A percentile compares a stretch with the other conserved stretches of the same genome.
Evolutionary conservation across 176 grass and related monocot genomes (phyloP).

Genomic region (Saccharum spontaneum): DNA sequence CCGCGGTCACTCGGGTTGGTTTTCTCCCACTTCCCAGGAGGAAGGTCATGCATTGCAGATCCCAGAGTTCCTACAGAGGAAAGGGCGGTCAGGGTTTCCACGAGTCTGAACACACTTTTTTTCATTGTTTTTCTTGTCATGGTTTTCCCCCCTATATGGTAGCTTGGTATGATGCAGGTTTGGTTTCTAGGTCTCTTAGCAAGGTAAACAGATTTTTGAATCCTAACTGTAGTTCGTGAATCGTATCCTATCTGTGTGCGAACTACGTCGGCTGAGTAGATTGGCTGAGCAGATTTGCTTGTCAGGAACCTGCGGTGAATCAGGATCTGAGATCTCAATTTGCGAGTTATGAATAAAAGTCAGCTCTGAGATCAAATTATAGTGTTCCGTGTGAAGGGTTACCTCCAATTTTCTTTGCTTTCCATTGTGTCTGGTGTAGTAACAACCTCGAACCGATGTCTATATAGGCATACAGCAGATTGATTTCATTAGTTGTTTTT

Average conservation of each 20-base stretch:
- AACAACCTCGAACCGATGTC: too few species aligned
- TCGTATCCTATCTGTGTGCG: background rate
- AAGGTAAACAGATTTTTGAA: constrained; percentile 19
- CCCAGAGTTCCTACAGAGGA: constrained; percentile 73
- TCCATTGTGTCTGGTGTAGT: too few species aligned
- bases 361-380: background rate
- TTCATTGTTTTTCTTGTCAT: background rate
- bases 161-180: background rate
- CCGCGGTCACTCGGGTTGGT: constrained; percentile 28
- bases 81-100: constrained; percentile 64
- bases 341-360: background rate
- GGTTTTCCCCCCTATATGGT: background rate
- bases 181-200: background rate
- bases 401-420: too few species aligned
- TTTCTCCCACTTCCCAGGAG: constrained; percentile 37
- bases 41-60: constrained; percentile 69
- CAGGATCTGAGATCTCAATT: background rate
- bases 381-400: background rate
- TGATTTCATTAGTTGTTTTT: too few species aligned
- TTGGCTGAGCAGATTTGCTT: background rate
- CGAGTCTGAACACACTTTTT: constrained; percentile 30
- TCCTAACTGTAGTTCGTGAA: background rate
- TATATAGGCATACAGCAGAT: too few species aligned
- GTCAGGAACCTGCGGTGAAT: background rate
- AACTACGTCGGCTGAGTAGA: background rate